phyloP scores from a whole-genome alignment of 352 stramenopile genomes.

The Globisporangium perplexum region DNA sequence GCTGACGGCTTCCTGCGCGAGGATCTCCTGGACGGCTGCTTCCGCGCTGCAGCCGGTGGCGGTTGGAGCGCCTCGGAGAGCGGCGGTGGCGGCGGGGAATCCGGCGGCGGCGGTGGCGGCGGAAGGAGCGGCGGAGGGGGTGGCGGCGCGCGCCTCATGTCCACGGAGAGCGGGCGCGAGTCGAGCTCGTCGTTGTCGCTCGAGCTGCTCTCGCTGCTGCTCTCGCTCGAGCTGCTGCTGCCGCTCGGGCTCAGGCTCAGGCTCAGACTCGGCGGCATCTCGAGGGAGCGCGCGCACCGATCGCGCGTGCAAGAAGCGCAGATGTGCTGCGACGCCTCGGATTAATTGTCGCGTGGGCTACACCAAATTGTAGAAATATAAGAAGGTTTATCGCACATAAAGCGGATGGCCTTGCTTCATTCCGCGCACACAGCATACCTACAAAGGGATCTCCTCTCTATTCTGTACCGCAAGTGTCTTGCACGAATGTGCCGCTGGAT shows the following conservation, averaged over 20 bases:
- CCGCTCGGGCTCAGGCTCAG: conserved; percentile 24
- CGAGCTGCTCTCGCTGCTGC: conserved; percentile 16
- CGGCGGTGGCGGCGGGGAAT: conserved; percentile 18
- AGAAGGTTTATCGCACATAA: too few relatives aligned
- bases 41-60: conserved; percentile 2
- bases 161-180: conserved; percentile 8
- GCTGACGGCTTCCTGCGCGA: conserved; percentile 11
- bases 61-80: neutral
- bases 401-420: neutral
- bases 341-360: too few relatives aligned
- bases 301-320: too few relatives aligned
- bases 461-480: too few relatives aligned
- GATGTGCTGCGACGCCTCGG: too few relatives aligned
- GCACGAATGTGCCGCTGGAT: too few relatives aligned
- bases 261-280: conserved; percentile 7
- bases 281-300: neutral
- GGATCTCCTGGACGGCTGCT: conserved; percentile 8
- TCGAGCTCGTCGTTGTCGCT: conserved; percentile 31
- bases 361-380: too few relatives aligned
- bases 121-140: conserved; percentile 22
- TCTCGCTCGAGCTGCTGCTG: conserved; percentile 26
- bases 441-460: neutral
- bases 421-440: neutral
- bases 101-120: conserved; percentile 19
- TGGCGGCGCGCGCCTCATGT: conserved; percentile 14